Percentiles rank a stretch among this genome's conserved stretches.
Conservation (phyloP, 805 yeast genomes). For the Priceomyces fermenticarens region DNA sequence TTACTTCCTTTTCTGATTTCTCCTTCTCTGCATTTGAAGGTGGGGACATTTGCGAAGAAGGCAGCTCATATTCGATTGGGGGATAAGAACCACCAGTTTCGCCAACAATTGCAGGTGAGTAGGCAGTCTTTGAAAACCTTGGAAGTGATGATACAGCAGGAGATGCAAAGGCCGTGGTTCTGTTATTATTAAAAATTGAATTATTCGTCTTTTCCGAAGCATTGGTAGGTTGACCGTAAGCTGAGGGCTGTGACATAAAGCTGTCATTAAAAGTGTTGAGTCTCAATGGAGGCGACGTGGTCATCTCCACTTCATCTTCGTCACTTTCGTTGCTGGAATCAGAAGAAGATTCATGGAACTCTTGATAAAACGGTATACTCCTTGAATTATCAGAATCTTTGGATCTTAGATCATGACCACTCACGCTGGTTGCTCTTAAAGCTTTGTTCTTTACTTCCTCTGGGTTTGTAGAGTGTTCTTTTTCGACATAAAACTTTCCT, state of each 20-base stretch:
- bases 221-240: not conserved
- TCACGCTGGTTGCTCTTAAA: conserved; percentile 35
- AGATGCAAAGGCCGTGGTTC: conserved; percentile 15
- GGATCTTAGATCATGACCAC: conserved; percentile 18
- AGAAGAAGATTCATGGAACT: conserved; percentile 6
- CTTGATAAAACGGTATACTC: conserved; percentile 5
- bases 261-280: conserved; percentile 21
- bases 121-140: conserved; percentile 11
- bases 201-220: conserved; percentile 1
- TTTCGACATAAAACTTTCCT: conserved; percentile 76
- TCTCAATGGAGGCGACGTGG: conserved; percentile 23
- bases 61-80: conserved; percentile 14
- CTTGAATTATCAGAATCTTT: conserved; percentile 9
- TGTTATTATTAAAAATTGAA: conserved; percentile 3
- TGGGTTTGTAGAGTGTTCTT: conserved; percentile 22
- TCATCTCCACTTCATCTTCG: conserved; percentile 16
- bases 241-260: conserved; percentile 3
- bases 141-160: conserved; percentile 10
- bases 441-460: conserved; percentile 18
- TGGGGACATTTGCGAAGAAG: conserved; percentile 2
- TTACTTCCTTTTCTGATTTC: conserved; percentile 6
- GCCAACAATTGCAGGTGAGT: conserved; percentile 16
- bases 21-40: conserved; percentile 4
- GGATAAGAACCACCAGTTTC: conserved; percentile 14
- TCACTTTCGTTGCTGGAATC: conserved; percentile 28